Percentiles rank a stretch among this genome's conserved stretches.
Evolutionary conservation across 345 rosid genomes (phyloP).

Genomic region (Salix exigua): DNA sequence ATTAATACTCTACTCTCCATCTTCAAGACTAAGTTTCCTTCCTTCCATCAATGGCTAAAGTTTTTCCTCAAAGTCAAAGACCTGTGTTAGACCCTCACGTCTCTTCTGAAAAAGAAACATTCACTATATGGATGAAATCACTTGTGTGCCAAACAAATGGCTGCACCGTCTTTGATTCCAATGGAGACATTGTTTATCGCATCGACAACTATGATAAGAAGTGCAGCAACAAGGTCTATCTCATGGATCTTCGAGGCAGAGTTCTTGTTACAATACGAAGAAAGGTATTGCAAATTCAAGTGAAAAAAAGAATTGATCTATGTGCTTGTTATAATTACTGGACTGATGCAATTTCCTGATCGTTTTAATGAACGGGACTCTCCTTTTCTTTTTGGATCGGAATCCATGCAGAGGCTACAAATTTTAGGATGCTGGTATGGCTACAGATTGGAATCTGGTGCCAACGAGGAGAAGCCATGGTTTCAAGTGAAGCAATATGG

Average conservation of each 20-base stretch:
- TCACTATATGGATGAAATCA: conserved; percentile 53
- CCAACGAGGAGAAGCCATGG: conserved; percentile 24
- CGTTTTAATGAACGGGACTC: not conserved
- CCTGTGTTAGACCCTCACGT: conserved; percentile 10
- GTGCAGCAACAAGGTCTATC: conserved; percentile 31
- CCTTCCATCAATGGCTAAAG: conserved; percentile 19
- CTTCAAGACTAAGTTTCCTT: not conserved
- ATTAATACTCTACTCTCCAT: not conserved
- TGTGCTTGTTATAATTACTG: not conserved
- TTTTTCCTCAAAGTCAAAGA: conserved; percentile 15
- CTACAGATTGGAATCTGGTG: conserved; percentile 12
- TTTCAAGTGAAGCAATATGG: conserved; percentile 30
- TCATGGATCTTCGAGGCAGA: conserved; percentile 47
- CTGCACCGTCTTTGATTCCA: conserved; percentile 39
- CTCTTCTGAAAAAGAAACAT: conserved; percentile 28
- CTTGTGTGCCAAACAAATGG: conserved; percentile 41
- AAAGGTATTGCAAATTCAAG: conserved; percentile 20
- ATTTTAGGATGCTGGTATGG: conserved; percentile 37
- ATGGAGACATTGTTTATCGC: conserved; percentile 39
- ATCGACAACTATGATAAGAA: conserved; percentile 44
- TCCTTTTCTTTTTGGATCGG: not conserved
- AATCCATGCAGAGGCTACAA: conserved; percentile 17
- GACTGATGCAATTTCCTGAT: not conserved
- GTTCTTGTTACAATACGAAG: conserved; percentile 36
- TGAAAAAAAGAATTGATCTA: not conserved